phyloP scores from a whole-genome alignment of 495 filamentous ascomycete species.

The Peziza echinospora region DNA sequence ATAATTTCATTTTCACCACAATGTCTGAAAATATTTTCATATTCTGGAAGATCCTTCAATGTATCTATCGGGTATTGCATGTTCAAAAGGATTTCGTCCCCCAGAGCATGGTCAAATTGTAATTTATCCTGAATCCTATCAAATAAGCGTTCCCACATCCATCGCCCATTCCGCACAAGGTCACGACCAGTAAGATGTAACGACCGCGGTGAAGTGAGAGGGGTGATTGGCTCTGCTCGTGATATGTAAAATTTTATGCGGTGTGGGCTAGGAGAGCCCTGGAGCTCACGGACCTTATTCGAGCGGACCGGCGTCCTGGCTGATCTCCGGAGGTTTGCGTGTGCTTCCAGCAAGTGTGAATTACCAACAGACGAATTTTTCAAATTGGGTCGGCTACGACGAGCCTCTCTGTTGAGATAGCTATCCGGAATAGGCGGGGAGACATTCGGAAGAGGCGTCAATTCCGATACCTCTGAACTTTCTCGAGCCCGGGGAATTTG shows the following conservation, averaged over 20 bases:
- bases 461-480: too few relatives aligned
- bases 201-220: not conserved
- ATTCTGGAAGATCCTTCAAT: not conserved
- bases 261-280: not conserved
- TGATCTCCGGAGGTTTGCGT: not conserved
- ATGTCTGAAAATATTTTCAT: not conserved
- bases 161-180: not conserved
- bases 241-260: not conserved
- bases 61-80: not conserved
- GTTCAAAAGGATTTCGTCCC: not conserved
- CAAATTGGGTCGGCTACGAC: not conserved
- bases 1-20: not conserved
- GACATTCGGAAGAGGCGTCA: not conserved
- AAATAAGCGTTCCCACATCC: not conserved
- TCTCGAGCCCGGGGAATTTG: not conserved
- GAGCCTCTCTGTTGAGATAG: not conserved
- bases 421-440: not conserved
- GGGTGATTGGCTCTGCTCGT: not conserved
- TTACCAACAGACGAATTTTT: not conserved
- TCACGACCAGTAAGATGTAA: not conserved
- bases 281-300: not conserved
- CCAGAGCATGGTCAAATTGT: not conserved
- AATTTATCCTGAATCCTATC: not conserved
- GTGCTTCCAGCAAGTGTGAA: not conserved
- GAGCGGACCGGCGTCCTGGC: not conserved